A percentile compares a stretch with the other conserved stretches of the same genome.
phyloP scores from a whole-genome alignment of 257 asterid genomes.

The Echium plantagineum region DNA sequence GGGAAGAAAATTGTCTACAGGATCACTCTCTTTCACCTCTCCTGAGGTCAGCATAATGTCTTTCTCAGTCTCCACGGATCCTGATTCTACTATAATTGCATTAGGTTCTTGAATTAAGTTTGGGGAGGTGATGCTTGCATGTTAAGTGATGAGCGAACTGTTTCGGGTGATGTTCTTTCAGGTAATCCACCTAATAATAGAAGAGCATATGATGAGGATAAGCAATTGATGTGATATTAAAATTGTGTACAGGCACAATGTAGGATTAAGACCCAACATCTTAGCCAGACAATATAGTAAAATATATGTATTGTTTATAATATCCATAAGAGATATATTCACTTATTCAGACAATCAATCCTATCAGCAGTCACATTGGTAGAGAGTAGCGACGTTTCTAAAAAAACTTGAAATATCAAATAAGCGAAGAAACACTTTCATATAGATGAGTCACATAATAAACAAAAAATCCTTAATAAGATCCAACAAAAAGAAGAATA shows the following conservation, averaged over 20 bases:
- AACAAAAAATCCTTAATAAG: too few species aligned
- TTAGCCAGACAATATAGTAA: too few species aligned
- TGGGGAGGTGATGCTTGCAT: conserved; percentile 32
- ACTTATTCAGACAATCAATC: too few species aligned
- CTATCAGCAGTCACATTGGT: too few species aligned
- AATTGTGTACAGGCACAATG: neutral
- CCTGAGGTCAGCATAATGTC: conserved; percentile 35
- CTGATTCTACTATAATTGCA: conserved; percentile 27
- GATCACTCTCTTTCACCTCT: conserved; percentile 44
- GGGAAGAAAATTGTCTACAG: conserved; percentile 60
- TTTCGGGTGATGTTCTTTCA: neutral
- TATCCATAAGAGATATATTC: too few species aligned
- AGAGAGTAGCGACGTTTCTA: too few species aligned
- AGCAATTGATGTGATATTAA: neutral
- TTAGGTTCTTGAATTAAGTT: conserved; percentile 27
- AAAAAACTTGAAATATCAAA: too few species aligned
- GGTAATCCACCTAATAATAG: neutral
- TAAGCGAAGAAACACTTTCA: too few species aligned
- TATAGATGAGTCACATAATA: too few species aligned
- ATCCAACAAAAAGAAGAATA: too few species aligned
- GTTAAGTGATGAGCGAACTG: neutral
- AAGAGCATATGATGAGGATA: neutral
- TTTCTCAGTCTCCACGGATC: conserved; percentile 39
- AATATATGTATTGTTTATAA: too few species aligned
- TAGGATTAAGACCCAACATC: neutral